Base-by-base conservation (phyloP, 495 filamentous ascomycete species). In the Penicillium dipodomyicola region DNA sequence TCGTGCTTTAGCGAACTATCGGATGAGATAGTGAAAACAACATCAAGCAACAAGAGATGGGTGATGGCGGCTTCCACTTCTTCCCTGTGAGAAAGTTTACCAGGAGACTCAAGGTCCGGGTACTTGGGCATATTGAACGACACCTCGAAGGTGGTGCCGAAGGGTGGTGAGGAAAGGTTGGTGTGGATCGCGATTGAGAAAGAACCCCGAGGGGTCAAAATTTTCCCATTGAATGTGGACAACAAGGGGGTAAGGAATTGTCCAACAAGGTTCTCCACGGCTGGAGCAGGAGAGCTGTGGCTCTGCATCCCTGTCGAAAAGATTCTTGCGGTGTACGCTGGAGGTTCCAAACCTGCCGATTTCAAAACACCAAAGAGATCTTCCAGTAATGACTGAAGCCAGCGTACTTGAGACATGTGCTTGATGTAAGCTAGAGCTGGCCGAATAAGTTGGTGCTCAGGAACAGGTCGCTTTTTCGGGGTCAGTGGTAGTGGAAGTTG, bases 351-450 rank as follows among this genome's bases (percentile, higher is more conserved):
- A 4, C 73, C 69, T 17, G 82, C 78, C 4, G 72, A 68, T 20
- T 61, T 57, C n/a, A 84, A 47, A 5, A 72, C 68, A 23, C 60
- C 55, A 2, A 62, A 67, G 0, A 83, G 59, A 8, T 72, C 60
- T 3, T 50, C 23, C 11, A 87, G 56, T 37, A 74, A 64, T 58
- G 62, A 54, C 30, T 74, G 62, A 33, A 79, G 19, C 76, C 64
- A 65, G 45, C 63, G 57, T 52, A 74, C 41, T 72, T 76, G 55
- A 60, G 77, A 64, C 33, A 81, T 74, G 64, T 92, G 87, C 41
- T 83, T 77, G 32, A 88, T 71, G 47, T 86, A 81, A 19, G 82
- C 82, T 44, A 91, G 68, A 12, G 90, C 69, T 1, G 87, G 85
- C 3, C 84, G 81, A 25, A 94, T 76, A 25, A 94, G 73, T 39